Evolutionary conservation across 306 rosid genomes (phyloP), one percentile per base, ranked within the genome.

Genomic region (Vigna radiata): DNA sequence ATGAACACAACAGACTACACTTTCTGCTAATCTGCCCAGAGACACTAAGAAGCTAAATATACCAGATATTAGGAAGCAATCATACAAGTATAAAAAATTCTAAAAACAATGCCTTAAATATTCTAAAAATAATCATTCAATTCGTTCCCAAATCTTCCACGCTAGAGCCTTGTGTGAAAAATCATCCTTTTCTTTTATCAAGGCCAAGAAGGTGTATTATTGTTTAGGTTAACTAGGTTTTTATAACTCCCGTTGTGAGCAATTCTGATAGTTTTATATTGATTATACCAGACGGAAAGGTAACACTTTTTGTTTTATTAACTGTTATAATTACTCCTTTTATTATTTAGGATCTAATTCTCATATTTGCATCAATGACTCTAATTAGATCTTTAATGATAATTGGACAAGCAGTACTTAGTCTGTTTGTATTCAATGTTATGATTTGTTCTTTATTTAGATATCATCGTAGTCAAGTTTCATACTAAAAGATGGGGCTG

Each of bases 401-500:
- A 68, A 68, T 79, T 75, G 29, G 77, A 65, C 70, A 41, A 33
- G 10, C 31, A 13, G 23, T 46, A 44, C 73, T 41, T 75, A 18
- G 19, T 59, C 65, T 75, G 72, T 54, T 36, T 48, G 23, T 14
- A 70, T 47, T 77, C 23, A 71, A 55, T 71, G 41, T 16, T 41
- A 29, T 70, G 19, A 19, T 73, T 33, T 49, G 27, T 76, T 50
- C 64, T 59, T 77, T 66, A 77, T 47, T 75, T 18, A 18, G 76
- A 50, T 60, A 52, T 73, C 67, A 43, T 68, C 50, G 7, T 62
- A 48, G 47, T 81, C 41, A 36, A 36, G 21, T 76, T 44, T 56
- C 66, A 68, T 69, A 55, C 44, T 62, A 59, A 55, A 82, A 82
- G 84, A 94, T 89, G 94, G 87, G 64, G 72, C 66, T 85, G 27